Base-by-base conservation (phyloP, 1,284 basidiomycete species). In the Boletellus deceptivus region DNA sequence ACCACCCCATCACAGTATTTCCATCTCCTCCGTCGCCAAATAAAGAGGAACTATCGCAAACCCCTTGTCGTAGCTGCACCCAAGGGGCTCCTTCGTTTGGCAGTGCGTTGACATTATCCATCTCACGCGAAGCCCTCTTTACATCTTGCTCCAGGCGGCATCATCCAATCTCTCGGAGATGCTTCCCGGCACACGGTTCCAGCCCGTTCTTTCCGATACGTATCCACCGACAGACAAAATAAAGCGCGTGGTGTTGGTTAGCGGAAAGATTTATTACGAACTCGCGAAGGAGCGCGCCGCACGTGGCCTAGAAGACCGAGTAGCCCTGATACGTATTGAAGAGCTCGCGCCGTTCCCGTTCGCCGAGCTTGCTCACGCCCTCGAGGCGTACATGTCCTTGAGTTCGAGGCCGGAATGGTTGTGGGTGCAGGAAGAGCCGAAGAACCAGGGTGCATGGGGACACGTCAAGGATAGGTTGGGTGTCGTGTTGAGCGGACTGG, bases 1-100 rank as follows among this genome's bases (percentile, higher is more conserved):
- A 94, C 91, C 0, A 93, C 91, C 0, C 84, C 93, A 0, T 88
- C 89, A 1, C 90, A 95, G 55, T 90, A 93, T 62, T 95, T 94
- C 81, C 92, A 95, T 67, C 74, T 94, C 1, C 75, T 96, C 22
- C 75, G 93, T 43, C 76, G 92, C 39, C 93, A 95, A 67, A 80
- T 94, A 68, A 75, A 78, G 62, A 77, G 92, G 35, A 91, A 93
- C 59, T 94, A 85, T 70, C 78, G 93, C 52, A 93, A 91, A 65
- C 92, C 91, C 0, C 73, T 94, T 41, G 75, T 94, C 34, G 80
- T 94, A 9, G 89, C 89, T 14, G 86, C 82, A 5, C 93, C 93
- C 0, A 95, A 95, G 63, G 87, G 83, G 2, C 72, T 94, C 10
- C 73, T 95, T 8, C 80, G 93, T 25, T 76, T 91, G 29, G 76